Evolutionary conservation across 78 protist genomes (phyloP), one percentile per base, ranked within the genome.

Genomic region (Emiliania huxleyi): DNA sequence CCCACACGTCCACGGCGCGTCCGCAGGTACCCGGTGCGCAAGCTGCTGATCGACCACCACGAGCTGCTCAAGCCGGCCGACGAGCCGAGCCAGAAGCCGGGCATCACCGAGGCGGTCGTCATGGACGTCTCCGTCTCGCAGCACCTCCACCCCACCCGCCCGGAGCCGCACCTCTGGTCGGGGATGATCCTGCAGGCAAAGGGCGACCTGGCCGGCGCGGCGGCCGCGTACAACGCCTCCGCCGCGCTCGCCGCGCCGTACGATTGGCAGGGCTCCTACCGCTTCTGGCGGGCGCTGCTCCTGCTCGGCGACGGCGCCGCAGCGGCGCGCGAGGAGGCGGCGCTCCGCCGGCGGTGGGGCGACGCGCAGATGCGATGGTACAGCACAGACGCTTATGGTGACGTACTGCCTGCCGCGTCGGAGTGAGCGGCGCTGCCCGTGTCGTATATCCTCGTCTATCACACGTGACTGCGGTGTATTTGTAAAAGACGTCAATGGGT

Each of bases 1-100:
- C 15, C 62, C 29, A 52, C 29, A 15, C 29, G 8, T 52, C 62
- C 62, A 52, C 62, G 62, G 29, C 62, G 29, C 15, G 15, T 52
- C 29, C 29, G 29, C 62, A 8, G 29, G 48, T 81, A 40, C 42
- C 89, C 46, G 26, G 49, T 33, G 40, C 89, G 89, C 89, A 44
- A 44, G 56, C 89, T 81, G 42, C 89, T 81, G 38, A 6, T 42
- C 89, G 89, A 81, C 55, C 89, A 81, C 89, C 48, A 44, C 56
- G 89, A 44, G 89, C 89, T 81, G 46, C 38, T 77, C 49, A 77
- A 77, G 29, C 85, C 85, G 23, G 23, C 11, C 85, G 15, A 19
- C 29, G 62, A 15, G 29, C 62, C 8, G 29, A 15, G 15, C 29
- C 8, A 15, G 8, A 8, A 15, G 15, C 62, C 62, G 62, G 85